Conservation (phyloP, 148 eudicot genomes). For the Vaccinium macrocarpon region DNA sequence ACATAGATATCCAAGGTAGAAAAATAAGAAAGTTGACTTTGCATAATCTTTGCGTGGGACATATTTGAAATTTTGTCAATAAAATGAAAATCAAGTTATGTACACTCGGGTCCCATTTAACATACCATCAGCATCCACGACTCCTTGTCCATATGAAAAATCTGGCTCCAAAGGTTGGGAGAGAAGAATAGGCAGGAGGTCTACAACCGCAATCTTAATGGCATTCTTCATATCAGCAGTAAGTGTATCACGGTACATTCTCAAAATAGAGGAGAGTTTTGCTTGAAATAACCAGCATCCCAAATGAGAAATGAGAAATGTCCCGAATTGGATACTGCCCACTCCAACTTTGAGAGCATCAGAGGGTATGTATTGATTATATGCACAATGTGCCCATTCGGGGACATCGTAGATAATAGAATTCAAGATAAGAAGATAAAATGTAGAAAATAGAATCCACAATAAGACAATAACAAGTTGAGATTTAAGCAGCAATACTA, state of each 20-base stretch:
- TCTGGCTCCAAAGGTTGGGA: conserved; percentile 56
- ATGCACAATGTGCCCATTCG: too few relatives aligned
- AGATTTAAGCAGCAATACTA: not conserved
- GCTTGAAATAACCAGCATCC: conserved; percentile 46
- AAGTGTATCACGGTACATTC: conserved; percentile 87
- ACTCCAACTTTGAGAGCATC: conserved; percentile 3
- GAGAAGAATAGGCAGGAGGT: conserved; percentile 78
- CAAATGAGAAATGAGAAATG: conserved; percentile 11
- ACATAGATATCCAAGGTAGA: not conserved
- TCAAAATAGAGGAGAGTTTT: conserved; percentile 86
- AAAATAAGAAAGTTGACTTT: not conserved
- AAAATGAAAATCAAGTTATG: not conserved
- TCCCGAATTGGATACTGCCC: not conserved
- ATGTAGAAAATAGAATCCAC: not conserved
- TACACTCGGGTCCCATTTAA: not conserved
- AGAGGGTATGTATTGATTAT: not conserved
- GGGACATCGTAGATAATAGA: not conserved
- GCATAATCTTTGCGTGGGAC: not conserved
- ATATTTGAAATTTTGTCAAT: not conserved
- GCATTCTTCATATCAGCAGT: conserved; percentile 94
- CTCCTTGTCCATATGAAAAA: conserved; percentile 64
- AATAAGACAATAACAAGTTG: not conserved
- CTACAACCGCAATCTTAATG: conserved; percentile 72
- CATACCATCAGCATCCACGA: conserved; percentile 79
- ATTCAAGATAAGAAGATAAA: not conserved